phyloP scores from a whole-genome alignment of 306 rosid genomes.

The Pyrus communis region DNA sequence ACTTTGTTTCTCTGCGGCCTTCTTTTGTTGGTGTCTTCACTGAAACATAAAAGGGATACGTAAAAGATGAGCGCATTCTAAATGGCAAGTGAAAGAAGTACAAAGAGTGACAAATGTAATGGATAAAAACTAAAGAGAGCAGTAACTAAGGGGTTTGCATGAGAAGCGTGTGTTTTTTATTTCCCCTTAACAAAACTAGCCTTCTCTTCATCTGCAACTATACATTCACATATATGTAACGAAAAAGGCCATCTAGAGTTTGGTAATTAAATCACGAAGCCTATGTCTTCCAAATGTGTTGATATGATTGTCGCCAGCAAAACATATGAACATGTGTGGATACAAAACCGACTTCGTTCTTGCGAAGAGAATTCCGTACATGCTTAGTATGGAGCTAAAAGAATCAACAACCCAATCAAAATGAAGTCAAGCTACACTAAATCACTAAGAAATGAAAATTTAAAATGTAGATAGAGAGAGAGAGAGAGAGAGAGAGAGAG shows the following conservation, averaged over 20 bases:
- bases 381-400: not conserved
- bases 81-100: constrained; percentile 8
- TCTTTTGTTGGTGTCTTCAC: constrained; percentile 66
- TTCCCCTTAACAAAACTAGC: not conserved
- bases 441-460: not conserved
- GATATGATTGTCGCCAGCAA: not conserved
- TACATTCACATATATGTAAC: not conserved
- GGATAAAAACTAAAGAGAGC: too few relatives aligned
- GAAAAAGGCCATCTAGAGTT: not conserved
- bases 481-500: too few relatives aligned
- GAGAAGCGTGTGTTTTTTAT: too few relatives aligned
- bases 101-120: not conserved
- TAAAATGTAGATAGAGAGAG: not conserved
- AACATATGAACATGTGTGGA: not conserved
- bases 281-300: not conserved
- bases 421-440: not conserved
- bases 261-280: not conserved
- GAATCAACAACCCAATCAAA: not conserved
- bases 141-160: too few relatives aligned
- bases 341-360: too few relatives aligned
- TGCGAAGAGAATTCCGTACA: not conserved
- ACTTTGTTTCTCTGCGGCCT: constrained; percentile 61
- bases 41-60: constrained; percentile 30
- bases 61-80: not conserved
- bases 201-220: not conserved